phyloP scores from a whole-genome alignment of 1,284 basidiomycete species.

The Ceratobasidium sp. region DNA sequence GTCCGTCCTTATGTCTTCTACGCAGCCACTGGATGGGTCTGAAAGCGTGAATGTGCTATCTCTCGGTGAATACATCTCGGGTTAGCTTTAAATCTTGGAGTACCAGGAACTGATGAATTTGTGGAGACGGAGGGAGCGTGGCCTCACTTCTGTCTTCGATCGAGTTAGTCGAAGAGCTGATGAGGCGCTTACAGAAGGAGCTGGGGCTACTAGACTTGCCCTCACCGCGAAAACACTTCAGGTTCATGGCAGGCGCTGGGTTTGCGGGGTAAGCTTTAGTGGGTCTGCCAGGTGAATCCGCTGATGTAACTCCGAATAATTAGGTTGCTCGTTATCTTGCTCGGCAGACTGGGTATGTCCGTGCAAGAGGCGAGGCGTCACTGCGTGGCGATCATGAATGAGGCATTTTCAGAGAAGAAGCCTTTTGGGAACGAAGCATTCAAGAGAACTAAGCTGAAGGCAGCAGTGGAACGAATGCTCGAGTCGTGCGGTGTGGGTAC shows the following conservation, averaged over 20 bases:
- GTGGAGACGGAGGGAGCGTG: neutral
- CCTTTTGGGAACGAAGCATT: neutral
- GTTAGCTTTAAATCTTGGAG: too few species aligned
- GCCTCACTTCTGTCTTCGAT: neutral
- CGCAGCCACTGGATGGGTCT: neutral
- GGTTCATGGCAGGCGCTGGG: constrained; percentile 9
- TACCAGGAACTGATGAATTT: neutral
- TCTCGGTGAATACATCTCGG: neutral
- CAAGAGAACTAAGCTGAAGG: neutral
- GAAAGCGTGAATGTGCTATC: neutral
- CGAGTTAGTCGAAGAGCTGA: neutral
- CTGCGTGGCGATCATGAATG: neutral
- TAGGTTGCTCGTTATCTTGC: neutral
- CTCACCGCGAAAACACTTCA: neutral
- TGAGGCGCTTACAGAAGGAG: neutral
- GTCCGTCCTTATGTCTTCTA: neutral
- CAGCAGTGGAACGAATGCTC: neutral
- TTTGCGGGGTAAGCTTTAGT: neutral
- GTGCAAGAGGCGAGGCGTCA: neutral
- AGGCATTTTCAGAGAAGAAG: constrained; percentile 14
- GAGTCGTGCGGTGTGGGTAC: neutral
- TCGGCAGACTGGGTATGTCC: neutral
- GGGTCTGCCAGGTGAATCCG: too few species aligned
- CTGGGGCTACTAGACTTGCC: neutral
- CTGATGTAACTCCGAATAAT: neutral